Evolutionary conservation across 2,329 filamentous ascomycete species (phyloP), one percentile per base, ranked within the genome.

Genomic region (Orbilia ellipsospora): DNA sequence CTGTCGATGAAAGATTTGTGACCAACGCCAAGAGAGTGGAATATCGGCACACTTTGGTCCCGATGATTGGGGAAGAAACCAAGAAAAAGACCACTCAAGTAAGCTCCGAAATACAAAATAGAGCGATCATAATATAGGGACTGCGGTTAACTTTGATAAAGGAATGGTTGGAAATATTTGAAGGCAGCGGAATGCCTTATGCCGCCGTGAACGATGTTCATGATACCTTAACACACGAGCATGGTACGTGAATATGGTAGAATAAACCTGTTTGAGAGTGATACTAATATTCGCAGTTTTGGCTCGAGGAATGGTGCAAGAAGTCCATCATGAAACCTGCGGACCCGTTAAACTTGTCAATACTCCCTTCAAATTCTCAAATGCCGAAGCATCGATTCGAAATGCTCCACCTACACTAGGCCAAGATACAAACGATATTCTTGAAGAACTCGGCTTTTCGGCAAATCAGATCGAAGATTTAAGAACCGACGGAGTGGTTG

Each of bases 171-270:
- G 87, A 90, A 0, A 84, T 94, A 0, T 90, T 97, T 52, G 93
- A 97, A 80, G 93, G 92, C n/a, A 91, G 88, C 72, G 95, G 95
- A 4, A 90, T 99, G 90, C 95, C 95, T 0, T 99, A 95, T 80
- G 92, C 94, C 0, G 93, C 94, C 0, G 91, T 99, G 79, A 99
- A 98, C 81, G 94, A 99, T 80, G 89, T 99, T 6, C 91, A 95
- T 82, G 88, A 86, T 18, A 92, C 95, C 0, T 84, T 99, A 62
- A 90, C 91, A 75, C 93, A 97, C 81, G 87, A 90, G 77, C 95
- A 99, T 83, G 93, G 93, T 83, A 85, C 83, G 84, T 81, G 52
- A 18, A 28, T 61, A 23, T 61, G 16, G 23, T 7, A 65, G 13
- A 44, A 6, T 31, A 4, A 67, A 31, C 16, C 8, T 51, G 77